Conservation (phyloP, 1,139 yeast genomes). For the Zygoascus hellenicus region DNA sequence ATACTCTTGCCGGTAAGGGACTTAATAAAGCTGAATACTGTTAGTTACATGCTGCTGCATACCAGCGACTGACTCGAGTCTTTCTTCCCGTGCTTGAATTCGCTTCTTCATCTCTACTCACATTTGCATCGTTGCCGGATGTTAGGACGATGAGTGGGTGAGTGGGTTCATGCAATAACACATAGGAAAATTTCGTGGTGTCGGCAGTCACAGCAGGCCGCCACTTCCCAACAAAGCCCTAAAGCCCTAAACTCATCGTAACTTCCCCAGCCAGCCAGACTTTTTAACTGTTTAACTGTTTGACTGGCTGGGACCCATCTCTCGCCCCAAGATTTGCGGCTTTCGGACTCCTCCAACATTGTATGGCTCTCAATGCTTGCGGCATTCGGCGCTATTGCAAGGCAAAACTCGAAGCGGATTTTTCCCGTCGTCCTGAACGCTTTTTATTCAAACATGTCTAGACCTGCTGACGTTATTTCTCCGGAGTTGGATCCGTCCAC, state of each 20-base stretch:
- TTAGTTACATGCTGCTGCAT: neutral
- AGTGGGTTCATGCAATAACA: neutral
- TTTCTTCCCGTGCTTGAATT: neutral
- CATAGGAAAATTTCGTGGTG: constrained; percentile 1
- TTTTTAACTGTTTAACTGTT: too few relatives aligned
- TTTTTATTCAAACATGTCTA: constrained; percentile 1
- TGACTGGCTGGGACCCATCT: neutral
- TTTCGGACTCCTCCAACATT: neutral
- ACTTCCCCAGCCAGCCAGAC: too few relatives aligned
- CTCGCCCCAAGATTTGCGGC: constrained; percentile 4
- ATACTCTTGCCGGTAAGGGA: constrained; percentile 31
- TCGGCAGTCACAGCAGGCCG: constrained; percentile 6
- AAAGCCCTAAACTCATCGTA: constrained; percentile 5
- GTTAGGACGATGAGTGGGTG: constrained; percentile 10
- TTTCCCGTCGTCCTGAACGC: neutral
- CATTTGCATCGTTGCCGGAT: constrained; percentile 22
- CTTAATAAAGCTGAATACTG: constrained; percentile 24
- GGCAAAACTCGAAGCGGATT: neutral
- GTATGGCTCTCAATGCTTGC: constrained; percentile 3
- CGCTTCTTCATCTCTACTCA: constrained; percentile 14
- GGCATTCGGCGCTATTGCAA: constrained; percentile 1
- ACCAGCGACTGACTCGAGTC: neutral
- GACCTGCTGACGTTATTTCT: constrained; percentile 1
- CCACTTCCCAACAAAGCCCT: neutral
- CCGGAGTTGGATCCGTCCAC: constrained; percentile 49